These are phyloP conservation scores for Dryas drummondii DNA, from an alignment of 306 rosid species.

Conservation along the genomic window DNA sequence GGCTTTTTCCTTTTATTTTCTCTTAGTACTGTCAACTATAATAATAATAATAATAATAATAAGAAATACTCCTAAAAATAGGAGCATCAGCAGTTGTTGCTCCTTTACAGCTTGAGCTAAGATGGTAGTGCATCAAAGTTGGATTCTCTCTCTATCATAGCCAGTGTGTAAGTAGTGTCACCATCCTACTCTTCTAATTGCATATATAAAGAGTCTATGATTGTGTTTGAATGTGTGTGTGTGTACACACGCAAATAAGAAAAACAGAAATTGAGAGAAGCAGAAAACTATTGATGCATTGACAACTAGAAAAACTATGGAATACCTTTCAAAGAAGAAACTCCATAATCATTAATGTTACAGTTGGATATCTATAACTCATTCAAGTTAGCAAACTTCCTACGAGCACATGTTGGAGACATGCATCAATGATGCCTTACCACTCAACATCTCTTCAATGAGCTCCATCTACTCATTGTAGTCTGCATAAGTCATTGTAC, in stretches of 20 bases:
- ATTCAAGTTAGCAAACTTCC: slow-evolving; percentile 33
- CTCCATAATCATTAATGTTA: slow-evolving; percentile 54
- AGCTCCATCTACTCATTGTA: no score
- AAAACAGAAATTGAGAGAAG: slow-evolving; percentile 16
- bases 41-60: no score
- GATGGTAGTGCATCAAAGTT: not conserved
- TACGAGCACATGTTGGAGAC: no score
- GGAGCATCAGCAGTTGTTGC: not conserved
- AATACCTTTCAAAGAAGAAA: slow-evolving; percentile 61
- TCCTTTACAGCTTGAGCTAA: not conserved
- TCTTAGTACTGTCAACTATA: not conserved
- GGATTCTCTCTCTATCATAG: not conserved
- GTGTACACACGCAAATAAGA: not conserved
- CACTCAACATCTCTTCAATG: no score
- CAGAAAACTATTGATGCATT: slow-evolving; percentile 5
- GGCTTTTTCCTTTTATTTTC: not conserved
- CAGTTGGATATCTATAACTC: slow-evolving; percentile 60
- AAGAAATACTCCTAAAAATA: not conserved
- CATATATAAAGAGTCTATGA: not conserved
- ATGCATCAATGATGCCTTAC: no score
- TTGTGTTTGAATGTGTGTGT: not conserved
- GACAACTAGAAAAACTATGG: slow-evolving; percentile 11
- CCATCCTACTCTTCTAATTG: not conserved
- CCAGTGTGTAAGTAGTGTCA: not conserved
- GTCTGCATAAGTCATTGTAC: no score